Base-by-base conservation (phyloP, 2,329 filamentous ascomycete genomes). In the Colletotrichum tanaceti region DNA sequence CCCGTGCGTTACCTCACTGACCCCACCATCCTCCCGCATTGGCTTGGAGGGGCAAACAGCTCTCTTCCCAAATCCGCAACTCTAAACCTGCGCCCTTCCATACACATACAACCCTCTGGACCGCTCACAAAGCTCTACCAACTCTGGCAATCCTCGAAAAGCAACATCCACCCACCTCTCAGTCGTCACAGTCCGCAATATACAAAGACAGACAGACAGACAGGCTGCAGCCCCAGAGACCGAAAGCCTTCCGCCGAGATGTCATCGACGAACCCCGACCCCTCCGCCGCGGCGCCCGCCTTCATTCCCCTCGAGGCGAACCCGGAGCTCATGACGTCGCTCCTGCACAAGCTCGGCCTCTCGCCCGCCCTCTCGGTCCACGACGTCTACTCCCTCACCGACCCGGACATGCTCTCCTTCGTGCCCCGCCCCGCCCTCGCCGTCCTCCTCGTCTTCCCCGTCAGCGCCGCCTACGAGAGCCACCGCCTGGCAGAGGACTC, bases 301-400 rank as follows among this genome's bases (percentile, higher is more conserved):
- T 89, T 89, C 80, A 84, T 89, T 73, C 86, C 86, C 24, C 85
- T 88, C 77, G 89, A 91, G 75, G 89, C 88, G 74, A 97, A 98
- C 83, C 94, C 96, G 0, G 89, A 93, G 80, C 89, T 98, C 39
- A 96, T 98, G 90, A 94, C 90, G 62, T 82, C 85, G 50, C 90
- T 98, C 43, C 87, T 97, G 57, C 92, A 92, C 82, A 89, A 89
- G 73, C 91, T 98, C 32, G 95, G 95, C 71, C 89, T 98, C 64
- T 91, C 92, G n/a, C 76, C 82, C n/a, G 84, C 86, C 32, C 86
- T 98, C 53, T 85, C 88, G 74, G 90, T 97, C 81, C 91, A 97
- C 84, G 95, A 98, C 80, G 93, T 98, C 79, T 98, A 91, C 86
- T 94, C 91, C 73, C 90, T 98, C 76, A 91, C 92, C 72, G 94